phyloP scores from a whole-genome alignment of 768 basidiomycete species.

The Kwoniella mangroviensis region DNA sequence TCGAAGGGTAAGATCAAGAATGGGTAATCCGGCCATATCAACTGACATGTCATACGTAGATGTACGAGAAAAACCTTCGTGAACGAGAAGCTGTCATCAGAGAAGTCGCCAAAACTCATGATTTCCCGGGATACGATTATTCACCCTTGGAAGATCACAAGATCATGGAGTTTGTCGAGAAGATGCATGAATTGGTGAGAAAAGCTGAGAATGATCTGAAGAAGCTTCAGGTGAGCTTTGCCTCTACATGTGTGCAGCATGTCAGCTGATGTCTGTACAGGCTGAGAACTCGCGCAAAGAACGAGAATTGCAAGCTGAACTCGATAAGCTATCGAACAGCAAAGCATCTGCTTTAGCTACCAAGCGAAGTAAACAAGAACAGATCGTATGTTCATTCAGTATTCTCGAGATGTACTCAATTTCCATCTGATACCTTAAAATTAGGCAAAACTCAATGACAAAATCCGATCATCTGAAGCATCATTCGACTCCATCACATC shows the following conservation, averaged over 20 bases:
- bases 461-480: constrained; percentile 51
- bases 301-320: constrained; percentile 65
- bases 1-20: constrained; percentile 64
- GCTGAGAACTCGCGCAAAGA: constrained; percentile 52
- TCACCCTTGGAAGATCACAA: constrained; percentile 73
- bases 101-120: constrained; percentile 69
- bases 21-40: background rate
- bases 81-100: constrained; percentile 77
- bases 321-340: constrained; percentile 61
- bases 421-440: background rate
- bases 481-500: constrained; percentile 55
- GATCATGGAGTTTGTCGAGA: constrained; percentile 72
- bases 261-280: constrained; percentile 24
- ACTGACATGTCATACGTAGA: constrained; percentile 60
- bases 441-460: constrained; percentile 48
- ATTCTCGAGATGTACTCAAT: background rate
- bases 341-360: constrained; percentile 63
- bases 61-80: constrained; percentile 70
- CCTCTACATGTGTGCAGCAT: background rate
- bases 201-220: constrained; percentile 65
- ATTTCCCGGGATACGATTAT: constrained; percentile 74
- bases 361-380: constrained; percentile 53
- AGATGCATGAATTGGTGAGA: constrained; percentile 68
- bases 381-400: constrained; percentile 49
- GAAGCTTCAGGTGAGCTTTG: constrained; percentile 66